phyloP scores from a whole-genome alignment of 225 moss, liverwort and hornwort species.

The Straminergon stramineum region DNA sequence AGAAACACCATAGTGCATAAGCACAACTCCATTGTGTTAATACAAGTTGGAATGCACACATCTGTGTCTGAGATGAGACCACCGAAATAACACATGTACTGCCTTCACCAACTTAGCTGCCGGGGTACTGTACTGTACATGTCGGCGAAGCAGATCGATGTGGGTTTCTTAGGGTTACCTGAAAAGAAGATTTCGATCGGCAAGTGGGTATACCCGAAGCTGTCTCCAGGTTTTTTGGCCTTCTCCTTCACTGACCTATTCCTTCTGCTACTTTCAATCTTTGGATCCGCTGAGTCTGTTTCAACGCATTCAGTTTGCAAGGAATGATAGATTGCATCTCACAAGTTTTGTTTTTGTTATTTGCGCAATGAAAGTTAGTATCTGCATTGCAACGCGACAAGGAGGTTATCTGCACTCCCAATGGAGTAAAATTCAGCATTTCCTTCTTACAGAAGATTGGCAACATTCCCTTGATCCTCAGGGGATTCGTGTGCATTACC shows the following conservation, averaged over 20 bases:
- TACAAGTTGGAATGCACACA: too few relatives aligned
- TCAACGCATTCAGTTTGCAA: not conserved
- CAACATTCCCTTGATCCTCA: not conserved
- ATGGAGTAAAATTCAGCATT: not conserved
- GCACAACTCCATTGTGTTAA: too few relatives aligned
- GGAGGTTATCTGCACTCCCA: not conserved
- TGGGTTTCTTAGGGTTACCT: not conserved
- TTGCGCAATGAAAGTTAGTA: not conserved
- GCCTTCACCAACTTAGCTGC: too few relatives aligned
- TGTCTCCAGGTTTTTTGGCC: constrained; percentile 11
- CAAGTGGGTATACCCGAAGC: not conserved
- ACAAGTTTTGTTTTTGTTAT: not conserved
- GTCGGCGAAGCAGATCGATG: not conserved
- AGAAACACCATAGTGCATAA: too few relatives aligned
- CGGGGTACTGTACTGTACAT: not conserved
- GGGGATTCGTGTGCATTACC: not conserved
- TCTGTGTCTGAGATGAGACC: too few relatives aligned
- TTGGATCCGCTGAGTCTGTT: not conserved
- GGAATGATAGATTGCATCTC: not conserved
- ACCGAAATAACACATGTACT: too few relatives aligned
- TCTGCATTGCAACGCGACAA: not conserved
- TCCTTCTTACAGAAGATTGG: not conserved
- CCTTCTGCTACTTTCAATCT: not conserved
- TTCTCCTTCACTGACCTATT: not conserved
- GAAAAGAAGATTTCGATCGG: not conserved